Evolutionary conservation across 352 stramenopile genomes (phyloP), one percentile per base, ranked within the genome.

Genomic region (Peronospora belbahrii): DNA sequence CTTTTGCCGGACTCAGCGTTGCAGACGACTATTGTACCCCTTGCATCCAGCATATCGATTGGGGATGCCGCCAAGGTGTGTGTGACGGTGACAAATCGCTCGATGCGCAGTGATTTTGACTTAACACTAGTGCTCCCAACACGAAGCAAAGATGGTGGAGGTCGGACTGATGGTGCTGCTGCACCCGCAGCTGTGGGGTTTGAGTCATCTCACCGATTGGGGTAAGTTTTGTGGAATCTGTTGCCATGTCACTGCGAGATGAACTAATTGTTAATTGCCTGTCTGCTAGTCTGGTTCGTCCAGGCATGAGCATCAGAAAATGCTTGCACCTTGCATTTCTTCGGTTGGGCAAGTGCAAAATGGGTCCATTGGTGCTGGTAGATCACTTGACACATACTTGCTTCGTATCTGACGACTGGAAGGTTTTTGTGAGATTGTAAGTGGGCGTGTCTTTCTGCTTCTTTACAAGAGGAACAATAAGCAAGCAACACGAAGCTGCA

Each of bases 181-280:
- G 22, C 36, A 15, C 25, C 48, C n/a, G 32, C 23, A 3, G 78
- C 67, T 46, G 52, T 86, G 35, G 63, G 62, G 10, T 84, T 88
- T 30, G 76, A 88, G 45, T 63, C 71, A 24, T 75, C 65, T 5
- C 74, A 86, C 39, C 74, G 67, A n/a, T 62, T 88, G 39, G 74
- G 74, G 74, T 88, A 68, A 38, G 62, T 65, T 37, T 17, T 46
- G 23, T 52, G 36, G 36, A 45, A 48, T 46, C 18, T 10, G 25
- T 49, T 37, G 37, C 33, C 34, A 45, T 11, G 37, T 41, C 50
- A 14, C 47, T 27, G 18, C 41, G 32, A 40, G 45, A 52, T 37
- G 24, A 10, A 10, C 11, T 33, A 14, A 33, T 15, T 10, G 7
- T 13, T 45, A 25, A 5, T 38, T 32, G 24, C 8, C 40, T 51